Percentiles rank a stretch among this genome's conserved stretches.
These are phyloP conservation scores for Rubroboletus satanas DNA, from an alignment of 768 basidiomycete species.

Conservation along the genomic window DNA sequence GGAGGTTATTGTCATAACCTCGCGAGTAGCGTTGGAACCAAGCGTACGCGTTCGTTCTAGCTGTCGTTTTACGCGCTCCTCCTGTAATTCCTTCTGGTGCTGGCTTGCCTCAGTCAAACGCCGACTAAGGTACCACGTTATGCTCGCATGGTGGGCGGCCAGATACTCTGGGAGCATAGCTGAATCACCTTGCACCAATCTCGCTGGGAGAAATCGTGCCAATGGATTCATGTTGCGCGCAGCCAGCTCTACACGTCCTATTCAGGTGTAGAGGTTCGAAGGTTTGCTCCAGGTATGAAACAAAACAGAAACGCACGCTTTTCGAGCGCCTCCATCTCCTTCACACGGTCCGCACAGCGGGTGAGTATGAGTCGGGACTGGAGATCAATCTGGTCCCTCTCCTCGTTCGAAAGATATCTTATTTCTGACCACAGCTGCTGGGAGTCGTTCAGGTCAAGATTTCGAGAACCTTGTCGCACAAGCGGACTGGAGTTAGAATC, in stretches of 20 bases:
- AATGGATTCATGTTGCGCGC: conserved; percentile 63
- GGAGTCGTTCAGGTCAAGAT: conserved; percentile 52
- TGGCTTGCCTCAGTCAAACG: conserved; percentile 78
- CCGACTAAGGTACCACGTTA: conserved; percentile 87
- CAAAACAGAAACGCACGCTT: conserved; percentile 57
- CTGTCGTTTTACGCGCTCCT: conserved; percentile 87
- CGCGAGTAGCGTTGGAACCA: conserved; percentile 72
- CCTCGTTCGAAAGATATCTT: conserved; percentile 77
- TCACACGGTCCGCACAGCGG: conserved; percentile 82
- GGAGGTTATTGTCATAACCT: conserved; percentile 46
- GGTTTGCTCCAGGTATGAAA: conserved; percentile 13
- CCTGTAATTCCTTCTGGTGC: conserved; percentile 83
- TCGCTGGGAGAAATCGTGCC: conserved; percentile 65
- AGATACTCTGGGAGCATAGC: conserved; percentile 52
- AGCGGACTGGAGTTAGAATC: conserved; percentile 54
- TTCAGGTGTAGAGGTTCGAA: conserved; percentile 15
- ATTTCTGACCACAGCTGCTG: conserved; percentile 59
- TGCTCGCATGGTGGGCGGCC: conserved; percentile 88
- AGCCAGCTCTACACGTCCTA: conserved; percentile 66
- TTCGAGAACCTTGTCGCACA: conserved; percentile 47
- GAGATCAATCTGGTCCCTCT: conserved; percentile 94
- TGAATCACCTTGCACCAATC: conserved; percentile 60
- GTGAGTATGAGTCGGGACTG: conserved; percentile 83
- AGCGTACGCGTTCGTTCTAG: conserved; percentile 79
- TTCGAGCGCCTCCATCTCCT: conserved; percentile 84